Percentiles rank a stretch among this genome's conserved stretches.
These are phyloP conservation scores for Iris macrosiphon DNA, from an alignment of 106 monocot species.

Conservation along the genomic window DNA sequence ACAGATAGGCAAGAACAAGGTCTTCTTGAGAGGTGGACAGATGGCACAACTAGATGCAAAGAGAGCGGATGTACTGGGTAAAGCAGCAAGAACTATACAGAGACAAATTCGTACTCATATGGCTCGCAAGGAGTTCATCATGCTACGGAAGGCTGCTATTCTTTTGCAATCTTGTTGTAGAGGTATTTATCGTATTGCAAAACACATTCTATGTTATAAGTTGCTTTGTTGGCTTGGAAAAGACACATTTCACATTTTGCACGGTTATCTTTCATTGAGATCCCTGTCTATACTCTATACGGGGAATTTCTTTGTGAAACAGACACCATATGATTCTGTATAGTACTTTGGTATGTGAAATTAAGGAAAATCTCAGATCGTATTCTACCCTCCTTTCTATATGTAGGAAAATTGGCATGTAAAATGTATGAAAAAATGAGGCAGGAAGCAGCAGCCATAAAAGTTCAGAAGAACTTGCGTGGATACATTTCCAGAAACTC, in stretches of 20 bases:
- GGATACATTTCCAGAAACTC: slow-evolving; percentile 39
- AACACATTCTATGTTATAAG: not conserved
- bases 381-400: not conserved
- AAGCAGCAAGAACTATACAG: slow-evolving; percentile 75
- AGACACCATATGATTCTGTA: not conserved
- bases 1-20: slow-evolving; percentile 83
- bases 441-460: slow-evolving; percentile 62
- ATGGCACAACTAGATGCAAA: slow-evolving; percentile 93
- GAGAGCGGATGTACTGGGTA: slow-evolving; percentile 72
- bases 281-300: too few species aligned
- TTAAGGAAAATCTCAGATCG: too few species aligned
- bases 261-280: not conserved
- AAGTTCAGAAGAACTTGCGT: slow-evolving; percentile 68
- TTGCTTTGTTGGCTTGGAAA: not conserved
- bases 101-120: slow-evolving; percentile 76
- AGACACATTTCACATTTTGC: not conserved
- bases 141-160: slow-evolving; percentile 51
- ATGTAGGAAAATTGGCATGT: slow-evolving; percentile 62
- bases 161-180: slow-evolving; percentile 63
- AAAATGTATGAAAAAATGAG: slow-evolving; percentile 66
- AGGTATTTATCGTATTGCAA: slow-evolving; percentile 32
- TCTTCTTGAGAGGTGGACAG: slow-evolving; percentile 91
- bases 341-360: not conserved
- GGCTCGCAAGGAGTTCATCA: slow-evolving; percentile 57
- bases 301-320: too few species aligned